Percentiles rank a stretch among this genome's conserved stretches.
Conservation (phyloP, 768 basidiomycete species). For the Candolleomyces efflorescens region DNA sequence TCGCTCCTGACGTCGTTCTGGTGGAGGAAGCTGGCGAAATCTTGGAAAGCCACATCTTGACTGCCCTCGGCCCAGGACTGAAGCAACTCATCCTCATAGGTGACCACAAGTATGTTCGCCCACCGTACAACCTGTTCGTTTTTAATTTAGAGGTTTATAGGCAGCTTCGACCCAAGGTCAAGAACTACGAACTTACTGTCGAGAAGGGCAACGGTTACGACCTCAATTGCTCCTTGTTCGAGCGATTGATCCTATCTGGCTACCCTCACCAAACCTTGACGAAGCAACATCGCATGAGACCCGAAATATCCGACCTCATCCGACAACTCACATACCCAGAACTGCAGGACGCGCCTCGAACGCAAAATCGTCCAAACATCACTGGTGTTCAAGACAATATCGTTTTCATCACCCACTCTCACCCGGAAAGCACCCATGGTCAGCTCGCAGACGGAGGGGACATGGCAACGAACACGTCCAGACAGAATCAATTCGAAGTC, state of each 20-base stretch:
- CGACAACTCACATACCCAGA: conserved; percentile 63
- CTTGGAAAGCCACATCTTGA: conserved; percentile 61
- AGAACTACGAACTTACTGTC: conserved; percentile 57
- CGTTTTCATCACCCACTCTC: conserved; percentile 54
- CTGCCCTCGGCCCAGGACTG: conserved; percentile 43
- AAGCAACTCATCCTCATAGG: conserved; percentile 63
- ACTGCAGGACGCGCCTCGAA: conserved; percentile 50
- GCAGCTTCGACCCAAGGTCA: conserved; percentile 71
- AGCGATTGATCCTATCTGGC: conserved; percentile 56
- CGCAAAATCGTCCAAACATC: conserved; percentile 45
- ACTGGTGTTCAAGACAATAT: conserved; percentile 54
- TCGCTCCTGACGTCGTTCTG: conserved; percentile 47
- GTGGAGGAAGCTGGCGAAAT: conserved; percentile 77
- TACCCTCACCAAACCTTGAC: conserved; percentile 58
- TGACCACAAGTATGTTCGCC: conserved; percentile 57
- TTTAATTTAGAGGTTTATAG: conserved; percentile 25
- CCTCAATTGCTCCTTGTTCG: conserved; percentile 64
- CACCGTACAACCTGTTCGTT: not conserved
- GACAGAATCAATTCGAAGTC: conserved; percentile 57
- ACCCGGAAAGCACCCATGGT: conserved; percentile 47
- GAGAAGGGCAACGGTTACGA: conserved; percentile 68
- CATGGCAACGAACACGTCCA: conserved; percentile 45
- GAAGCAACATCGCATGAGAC: conserved; percentile 70
- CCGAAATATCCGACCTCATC: conserved; percentile 62
- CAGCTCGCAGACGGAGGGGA: conserved; percentile 43